Evolutionary conservation across 768 basidiomycete genomes (phyloP), one percentile per base, ranked within the genome.

Genomic region (Russula virescens): DNA sequence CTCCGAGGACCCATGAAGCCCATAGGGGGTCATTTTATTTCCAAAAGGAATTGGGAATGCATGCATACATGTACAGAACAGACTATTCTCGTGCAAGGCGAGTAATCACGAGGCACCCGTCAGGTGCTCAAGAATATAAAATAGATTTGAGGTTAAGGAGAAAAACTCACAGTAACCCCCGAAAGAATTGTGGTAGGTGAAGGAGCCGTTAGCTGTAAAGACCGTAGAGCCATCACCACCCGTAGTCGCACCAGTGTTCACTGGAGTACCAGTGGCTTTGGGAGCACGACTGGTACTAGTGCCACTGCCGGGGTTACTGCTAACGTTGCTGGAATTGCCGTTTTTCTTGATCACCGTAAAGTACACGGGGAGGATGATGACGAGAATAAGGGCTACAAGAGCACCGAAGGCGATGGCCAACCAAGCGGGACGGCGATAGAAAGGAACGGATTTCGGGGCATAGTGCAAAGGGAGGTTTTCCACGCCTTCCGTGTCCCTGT

Each of bases 151-250:
- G 16, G 40, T 1, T 45, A 48, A 16, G 31, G 31, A 31, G 5
- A 43, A 18, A 43, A 35, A 68, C 67, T 66, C 64, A 68, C 80
- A 83, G 68, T 59, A 72, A 8, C 81, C 81, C 35, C 81, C 80
- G 64, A 77, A 78, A 5, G 72, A 63, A 72, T 82, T 82, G 47
- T 65, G 68, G 72, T 83, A 83, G 1, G 70, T 74, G 67, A 81
- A 76, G 10, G 72, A 74, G 10, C 80, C 80, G 60, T 81, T 75
- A 10, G 74, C 78, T 18, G 74, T 68, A 25, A 71, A 71, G 48
- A 80, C 68, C 26, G 68, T 68, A 34, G 65, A 66, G 34, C 67
- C 67, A 46, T 68, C 52, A 18, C 61, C 58, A 55, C 67, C 68
- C 1, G 66, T 23, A 31, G 48, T 66, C 21, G 59, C 61, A 31